Evolutionary conservation across 2,329 filamentous ascomycete genomes (phyloP), one percentile per base, ranked within the genome.

Genomic region (Penicillium nordicum): DNA sequence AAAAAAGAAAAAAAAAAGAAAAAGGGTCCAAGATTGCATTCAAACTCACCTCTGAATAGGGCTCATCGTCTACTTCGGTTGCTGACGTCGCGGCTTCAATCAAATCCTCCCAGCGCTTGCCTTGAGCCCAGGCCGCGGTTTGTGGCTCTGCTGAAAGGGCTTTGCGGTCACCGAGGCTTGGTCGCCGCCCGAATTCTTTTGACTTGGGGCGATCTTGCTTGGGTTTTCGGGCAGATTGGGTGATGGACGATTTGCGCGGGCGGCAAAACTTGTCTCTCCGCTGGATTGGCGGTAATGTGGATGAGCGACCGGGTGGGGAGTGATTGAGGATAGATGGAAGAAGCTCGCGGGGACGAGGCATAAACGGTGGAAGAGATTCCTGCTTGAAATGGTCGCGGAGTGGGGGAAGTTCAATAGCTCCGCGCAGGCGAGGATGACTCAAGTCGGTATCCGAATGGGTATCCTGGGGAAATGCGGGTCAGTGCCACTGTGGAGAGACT

Each of bases 51-150:
- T 96, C 92, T 70, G 83, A 78, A 63, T 92, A 90, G 70, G 81
- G 76, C 62, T 94, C 92, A 72, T 96, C 91, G 69, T 94, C 83
- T 67, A 88, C 93, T 76, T 96, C 92, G 3, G 91, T 95, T 29
- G 92, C 92, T 59, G 91, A 96, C 32, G 93, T 92, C 53, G 90
- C 93, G 50, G 93, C 93, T 74, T 97, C 92, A 63, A 97, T 95
- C 58, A 97, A 81, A 74, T 97, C 93, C 74, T 96, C 91, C 94
- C 93, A 97, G 67, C 93, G 84, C 77, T 94, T 96, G 63, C 90
- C 92, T 75, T 89, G 85, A 47, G 83, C 79, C 66, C 82, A 84
- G 18, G 82, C 89, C 57, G 89, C 88, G 21, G 84, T 86, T 55
- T 88, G 84, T 25, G 92, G 92, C 74, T 97, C 93, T 41, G 90